A percentile compares a stretch with the other conserved stretches of the same genome.
phyloP scores from a whole-genome alignment of 768 basidiomycete species.

The Suillus sp. region DNA sequence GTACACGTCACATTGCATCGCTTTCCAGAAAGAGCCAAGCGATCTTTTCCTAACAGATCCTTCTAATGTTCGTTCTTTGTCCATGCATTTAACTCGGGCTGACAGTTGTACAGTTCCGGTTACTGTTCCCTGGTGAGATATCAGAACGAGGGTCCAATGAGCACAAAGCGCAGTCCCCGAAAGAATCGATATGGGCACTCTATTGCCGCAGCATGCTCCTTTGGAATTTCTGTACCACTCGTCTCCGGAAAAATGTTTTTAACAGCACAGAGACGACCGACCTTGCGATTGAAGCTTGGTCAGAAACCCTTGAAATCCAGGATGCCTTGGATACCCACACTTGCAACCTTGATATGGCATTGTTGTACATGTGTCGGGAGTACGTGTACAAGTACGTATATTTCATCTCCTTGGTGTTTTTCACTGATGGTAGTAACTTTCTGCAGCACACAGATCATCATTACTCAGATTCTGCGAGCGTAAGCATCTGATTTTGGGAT shows the following conservation, averaged over 20 bases:
- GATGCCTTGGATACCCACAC: constrained; percentile 66
- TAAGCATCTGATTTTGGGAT: constrained; percentile 36
- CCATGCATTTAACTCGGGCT: constrained; percentile 11
- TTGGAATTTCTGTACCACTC: constrained; percentile 68
- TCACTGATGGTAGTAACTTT: constrained; percentile 12
- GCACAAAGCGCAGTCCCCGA: constrained; percentile 54
- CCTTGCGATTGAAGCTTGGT: constrained; percentile 60
- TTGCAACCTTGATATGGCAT: constrained; percentile 69
- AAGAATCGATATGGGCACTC: constrained; percentile 80
- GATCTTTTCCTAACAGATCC: constrained; percentile 64
- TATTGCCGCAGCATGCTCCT: constrained; percentile 82
- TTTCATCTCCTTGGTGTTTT: not conserved
- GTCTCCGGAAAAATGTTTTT: constrained; percentile 45
- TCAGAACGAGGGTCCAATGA: constrained; percentile 50
- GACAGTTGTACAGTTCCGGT: constrained; percentile 18
- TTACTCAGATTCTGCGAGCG: constrained; percentile 66
- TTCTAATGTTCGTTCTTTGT: constrained; percentile 53
- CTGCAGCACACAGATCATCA: constrained; percentile 62
- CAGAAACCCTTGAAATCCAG: constrained; percentile 68
- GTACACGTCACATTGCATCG: constrained; percentile 69
- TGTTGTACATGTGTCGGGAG: constrained; percentile 69
- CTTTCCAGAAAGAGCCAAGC: constrained; percentile 59
- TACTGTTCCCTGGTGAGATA: constrained; percentile 80
- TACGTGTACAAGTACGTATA: constrained; percentile 71
- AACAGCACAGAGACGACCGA: constrained; percentile 57